A percentile compares a stretch with the other conserved stretches of the same genome.
phyloP scores from a whole-genome alignment of 148 eudicot species.

The Rhododendron ovatum region DNA sequence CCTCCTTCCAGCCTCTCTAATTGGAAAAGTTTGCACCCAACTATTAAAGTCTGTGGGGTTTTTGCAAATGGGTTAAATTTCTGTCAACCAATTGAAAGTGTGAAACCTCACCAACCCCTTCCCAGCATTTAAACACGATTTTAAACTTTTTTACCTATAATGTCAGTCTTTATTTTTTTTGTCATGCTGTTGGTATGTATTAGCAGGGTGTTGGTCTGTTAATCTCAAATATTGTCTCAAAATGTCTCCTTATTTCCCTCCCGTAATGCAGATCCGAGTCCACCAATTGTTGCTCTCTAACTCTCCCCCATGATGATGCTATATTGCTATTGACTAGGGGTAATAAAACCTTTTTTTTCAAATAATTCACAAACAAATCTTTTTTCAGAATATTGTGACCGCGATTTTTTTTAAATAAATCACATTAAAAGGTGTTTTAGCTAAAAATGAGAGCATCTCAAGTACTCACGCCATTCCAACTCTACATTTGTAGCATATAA shows the following conservation, averaged over 20 bases:
- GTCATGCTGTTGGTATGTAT: too few relatives aligned
- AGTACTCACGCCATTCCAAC: not conserved
- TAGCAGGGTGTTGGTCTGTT: too few relatives aligned
- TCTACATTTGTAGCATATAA: not conserved
- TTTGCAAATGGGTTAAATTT: not conserved
- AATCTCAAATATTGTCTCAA: too few relatives aligned
- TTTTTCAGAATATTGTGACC: not conserved
- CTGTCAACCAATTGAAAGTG: not conserved
- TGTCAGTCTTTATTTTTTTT: not conserved
- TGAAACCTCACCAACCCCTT: not conserved
- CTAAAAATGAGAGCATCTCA: not conserved
- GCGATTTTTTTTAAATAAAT: not conserved
- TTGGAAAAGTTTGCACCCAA: not conserved
- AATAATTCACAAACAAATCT: not conserved
- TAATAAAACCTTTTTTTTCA: not conserved
- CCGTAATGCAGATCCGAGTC: not conserved
- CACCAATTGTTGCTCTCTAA: not conserved
- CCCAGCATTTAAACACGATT: not conserved
- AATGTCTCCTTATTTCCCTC: not conserved
- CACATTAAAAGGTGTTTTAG: not conserved
- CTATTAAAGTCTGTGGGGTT: not conserved
- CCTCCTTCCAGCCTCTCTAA: not conserved
- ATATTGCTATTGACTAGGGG: not conserved
- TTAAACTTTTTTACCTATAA: not conserved
- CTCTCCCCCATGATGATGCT: not conserved